Evolutionary conservation across 768 basidiomycete species (phyloP).

Genomic region (Boletus coccyginus): DNA sequence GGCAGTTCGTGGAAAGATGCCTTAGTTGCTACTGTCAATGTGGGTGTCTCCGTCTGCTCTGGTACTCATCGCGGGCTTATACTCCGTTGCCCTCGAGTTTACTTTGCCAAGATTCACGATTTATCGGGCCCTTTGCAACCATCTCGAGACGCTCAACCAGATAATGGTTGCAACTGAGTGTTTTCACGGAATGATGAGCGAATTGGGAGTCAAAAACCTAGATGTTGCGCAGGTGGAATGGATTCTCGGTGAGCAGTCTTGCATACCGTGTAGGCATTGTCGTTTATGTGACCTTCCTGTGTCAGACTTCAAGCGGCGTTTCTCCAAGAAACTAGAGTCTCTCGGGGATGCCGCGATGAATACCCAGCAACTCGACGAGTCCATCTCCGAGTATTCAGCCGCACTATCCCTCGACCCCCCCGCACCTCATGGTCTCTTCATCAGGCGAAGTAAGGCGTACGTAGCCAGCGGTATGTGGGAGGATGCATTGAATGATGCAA

Average conservation of each 20-base stretch:
- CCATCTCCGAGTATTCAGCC: neutral
- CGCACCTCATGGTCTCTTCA: neutral
- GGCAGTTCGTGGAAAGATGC: neutral
- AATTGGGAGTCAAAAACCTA: neutral
- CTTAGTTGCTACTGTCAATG: neutral
- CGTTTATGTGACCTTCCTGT: neutral
- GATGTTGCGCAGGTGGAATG: neutral
- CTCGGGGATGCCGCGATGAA: neutral
- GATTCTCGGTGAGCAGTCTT: neutral
- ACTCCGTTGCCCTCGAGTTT: neutral
- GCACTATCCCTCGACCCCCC: neutral
- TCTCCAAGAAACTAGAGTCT: neutral
- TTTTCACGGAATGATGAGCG: neutral
- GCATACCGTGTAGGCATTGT: too few species aligned
- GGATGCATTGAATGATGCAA: neutral
- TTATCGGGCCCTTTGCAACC: neutral
- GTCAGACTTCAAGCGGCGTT: neutral
- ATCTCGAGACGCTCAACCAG: neutral
- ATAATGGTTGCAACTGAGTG: neutral
- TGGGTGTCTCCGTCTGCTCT: neutral
- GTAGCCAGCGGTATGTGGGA: neutral
- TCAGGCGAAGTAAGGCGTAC: neutral
- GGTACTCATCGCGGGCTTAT: neutral
- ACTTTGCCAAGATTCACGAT: neutral
- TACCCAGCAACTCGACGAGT: neutral